Evolutionary conservation across 2,329 filamentous ascomycete genomes (phyloP).

Genomic region (Diaporthe velutina): DNA sequence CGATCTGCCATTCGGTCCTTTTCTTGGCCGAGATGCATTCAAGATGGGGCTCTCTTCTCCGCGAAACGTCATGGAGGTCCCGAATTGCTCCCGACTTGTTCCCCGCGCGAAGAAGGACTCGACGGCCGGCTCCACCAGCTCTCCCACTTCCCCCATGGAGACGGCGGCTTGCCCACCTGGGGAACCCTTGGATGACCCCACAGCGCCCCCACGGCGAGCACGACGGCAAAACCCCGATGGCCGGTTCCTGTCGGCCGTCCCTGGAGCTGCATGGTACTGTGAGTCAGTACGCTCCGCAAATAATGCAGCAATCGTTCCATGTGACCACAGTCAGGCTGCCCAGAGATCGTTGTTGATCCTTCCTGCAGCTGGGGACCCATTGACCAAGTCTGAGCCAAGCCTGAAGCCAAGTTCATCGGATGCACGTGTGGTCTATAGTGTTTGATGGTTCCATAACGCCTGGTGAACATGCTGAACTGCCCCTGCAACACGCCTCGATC

Average conservation of each 20-base stretch:
- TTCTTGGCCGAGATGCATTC: conserved; percentile 27
- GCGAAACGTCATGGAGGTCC: conserved; percentile 23
- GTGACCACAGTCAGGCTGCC: not conserved
- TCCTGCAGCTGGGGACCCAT: not conserved
- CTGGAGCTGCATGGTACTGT: not conserved
- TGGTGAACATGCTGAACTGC: not conserved
- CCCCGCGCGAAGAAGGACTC: conserved; percentile 1
- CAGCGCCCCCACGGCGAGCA: conserved; percentile 13
- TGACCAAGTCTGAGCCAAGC: conserved; percentile 7
- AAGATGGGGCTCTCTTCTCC: not conserved
- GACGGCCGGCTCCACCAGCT: conserved; percentile 12
- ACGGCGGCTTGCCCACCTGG: conserved; percentile 24
- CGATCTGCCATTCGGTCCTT: conserved; percentile 20
- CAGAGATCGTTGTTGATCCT: not conserved
- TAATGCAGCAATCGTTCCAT: not conserved
- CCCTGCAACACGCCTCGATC: not conserved
- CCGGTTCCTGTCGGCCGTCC: not conserved
- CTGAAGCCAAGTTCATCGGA: not conserved
- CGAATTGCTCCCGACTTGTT: conserved; percentile 7
- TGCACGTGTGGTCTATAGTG: not conserved
- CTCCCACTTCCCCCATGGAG: conserved; percentile 22
- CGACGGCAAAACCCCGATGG: conserved; percentile 13
- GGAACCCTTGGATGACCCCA: conserved; percentile 21
- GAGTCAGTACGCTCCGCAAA: conserved; percentile 5
- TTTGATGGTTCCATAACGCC: not conserved